Evolutionary conservation across 345 rosid species (phyloP), one percentile per base, ranked within the genome.

Genomic region (Citrus trifoliata): DNA sequence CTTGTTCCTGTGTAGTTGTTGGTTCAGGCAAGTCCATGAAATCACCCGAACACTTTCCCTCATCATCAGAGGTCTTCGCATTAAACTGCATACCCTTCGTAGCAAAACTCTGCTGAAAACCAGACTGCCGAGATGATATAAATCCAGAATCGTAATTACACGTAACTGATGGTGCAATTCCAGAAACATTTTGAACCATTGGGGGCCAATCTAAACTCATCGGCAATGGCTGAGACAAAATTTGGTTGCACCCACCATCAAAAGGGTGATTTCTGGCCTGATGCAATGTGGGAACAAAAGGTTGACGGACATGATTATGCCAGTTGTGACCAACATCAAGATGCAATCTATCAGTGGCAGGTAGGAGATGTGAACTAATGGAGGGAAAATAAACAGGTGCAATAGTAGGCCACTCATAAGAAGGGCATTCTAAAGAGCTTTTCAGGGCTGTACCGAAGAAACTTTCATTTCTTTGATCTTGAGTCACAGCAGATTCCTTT

Each of bases 131-230:
- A 77, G 90, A 83, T 42, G 92, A 79, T 70, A 88, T 83, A 81
- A 90, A 88, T 76, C 94, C 95, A 67, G 94, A 79, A 85, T 92
- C 98, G 82, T 88, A 92, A 83, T 87, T 90, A 80, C 93, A 87
- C 18, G 93, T 61, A 79, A 93, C 72, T 37, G 95, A 86, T 65
- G 98, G 88, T 73, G 90, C 85, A 79, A 92, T 75, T 64, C 95
- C 92, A 81, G 87, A 86, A 70, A 85, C 85, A 87, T 90, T 89
- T 83, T 90, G 90, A 81, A 95, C 98, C 90, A 92, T 81, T 67
- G 97, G 98, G 67, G 98, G 99, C 97, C 99, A 95, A 85, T 95
- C 99, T 81, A 89, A 86, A 87, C 98, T 95, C 97, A 91, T 88
- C 76, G 94, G 87, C 81, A 93, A 76, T 59, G 97, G 91, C 77